Evolutionary conservation across 1,139 yeast species (phyloP).

Genomic region (Zygosaccharomyces sapae): DNA sequence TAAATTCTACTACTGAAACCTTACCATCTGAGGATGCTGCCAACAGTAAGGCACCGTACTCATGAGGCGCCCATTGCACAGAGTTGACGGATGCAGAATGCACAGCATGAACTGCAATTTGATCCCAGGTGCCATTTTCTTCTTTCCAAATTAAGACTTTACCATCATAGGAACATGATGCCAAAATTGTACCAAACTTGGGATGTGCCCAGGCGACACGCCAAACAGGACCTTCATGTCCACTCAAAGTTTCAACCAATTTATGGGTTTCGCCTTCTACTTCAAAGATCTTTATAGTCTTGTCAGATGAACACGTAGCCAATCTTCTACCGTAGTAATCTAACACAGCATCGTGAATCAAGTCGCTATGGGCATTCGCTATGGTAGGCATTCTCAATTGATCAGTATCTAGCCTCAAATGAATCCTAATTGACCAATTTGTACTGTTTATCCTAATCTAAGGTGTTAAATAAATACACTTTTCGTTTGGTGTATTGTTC

Average conservation of each 20-base stretch:
- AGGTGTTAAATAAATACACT: neutral
- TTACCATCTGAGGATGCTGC: conserved; percentile 95
- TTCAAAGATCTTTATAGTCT: conserved; percentile 87
- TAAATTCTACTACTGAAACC: conserved; percentile 85
- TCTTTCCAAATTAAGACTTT: conserved; percentile 94
- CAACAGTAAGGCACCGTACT: conserved; percentile 84
- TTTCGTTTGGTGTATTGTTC: neutral
- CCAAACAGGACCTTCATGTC: conserved; percentile 99
- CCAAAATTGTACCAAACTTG: conserved; percentile 89
- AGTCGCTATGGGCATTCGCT: conserved; percentile 78
- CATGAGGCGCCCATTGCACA: conserved; percentile 97
- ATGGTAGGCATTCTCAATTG: conserved; percentile 53
- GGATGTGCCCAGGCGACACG: conserved; percentile 99
- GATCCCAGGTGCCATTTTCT: conserved; percentile 84
- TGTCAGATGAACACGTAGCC: conserved; percentile 94
- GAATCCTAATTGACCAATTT: neutral
- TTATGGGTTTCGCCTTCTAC: conserved; percentile 80
- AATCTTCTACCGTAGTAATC: conserved; percentile 94
- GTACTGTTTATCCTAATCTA: neutral
- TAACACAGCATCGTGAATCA: conserved; percentile 94
- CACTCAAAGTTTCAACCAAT: conserved; percentile 70
- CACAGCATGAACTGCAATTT: conserved; percentile 78
- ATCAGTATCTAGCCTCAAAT: neutral
- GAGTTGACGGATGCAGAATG: conserved; percentile 95
- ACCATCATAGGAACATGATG: conserved; percentile 94